Conservation (phyloP, 257 asterid genomes). For the Solanum etuberosum region DNA sequence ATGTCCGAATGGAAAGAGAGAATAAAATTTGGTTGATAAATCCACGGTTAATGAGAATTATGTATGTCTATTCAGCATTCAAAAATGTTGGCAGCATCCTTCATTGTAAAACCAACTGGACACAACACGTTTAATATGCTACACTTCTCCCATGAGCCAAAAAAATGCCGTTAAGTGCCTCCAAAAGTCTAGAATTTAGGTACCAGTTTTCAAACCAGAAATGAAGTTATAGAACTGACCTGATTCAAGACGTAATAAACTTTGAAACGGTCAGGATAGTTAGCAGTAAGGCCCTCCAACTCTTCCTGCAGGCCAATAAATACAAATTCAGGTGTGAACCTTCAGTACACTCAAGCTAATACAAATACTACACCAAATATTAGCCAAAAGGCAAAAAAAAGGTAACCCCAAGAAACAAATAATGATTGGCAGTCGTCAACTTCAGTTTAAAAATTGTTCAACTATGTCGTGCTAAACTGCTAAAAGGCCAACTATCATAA, state of each 20-base stretch:
- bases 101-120: not conserved
- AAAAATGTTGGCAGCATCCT: not conserved
- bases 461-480: not conserved
- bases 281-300: conserved; percentile 51
- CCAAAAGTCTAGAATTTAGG: not conserved
- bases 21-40: no score
- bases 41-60: no score
- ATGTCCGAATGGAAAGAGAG: no score
- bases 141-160: not conserved
- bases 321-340: not conserved
- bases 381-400: not conserved
- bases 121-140: not conserved
- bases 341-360: not conserved
- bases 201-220: not conserved
- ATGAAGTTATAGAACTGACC: conserved; percentile 19
- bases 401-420: not conserved
- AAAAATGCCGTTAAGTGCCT: not conserved
- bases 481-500: not conserved
- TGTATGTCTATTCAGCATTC: not conserved
- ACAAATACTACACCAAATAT: not conserved
- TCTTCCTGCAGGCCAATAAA: conserved; percentile 47
- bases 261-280: conserved; percentile 49
- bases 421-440: not conserved
- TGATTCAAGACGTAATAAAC: conserved; percentile 76
- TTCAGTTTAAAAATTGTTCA: not conserved